Base-by-base conservation (phyloP, 2,329 filamentous ascomycete species). In the Diaporthe capsici region DNA sequence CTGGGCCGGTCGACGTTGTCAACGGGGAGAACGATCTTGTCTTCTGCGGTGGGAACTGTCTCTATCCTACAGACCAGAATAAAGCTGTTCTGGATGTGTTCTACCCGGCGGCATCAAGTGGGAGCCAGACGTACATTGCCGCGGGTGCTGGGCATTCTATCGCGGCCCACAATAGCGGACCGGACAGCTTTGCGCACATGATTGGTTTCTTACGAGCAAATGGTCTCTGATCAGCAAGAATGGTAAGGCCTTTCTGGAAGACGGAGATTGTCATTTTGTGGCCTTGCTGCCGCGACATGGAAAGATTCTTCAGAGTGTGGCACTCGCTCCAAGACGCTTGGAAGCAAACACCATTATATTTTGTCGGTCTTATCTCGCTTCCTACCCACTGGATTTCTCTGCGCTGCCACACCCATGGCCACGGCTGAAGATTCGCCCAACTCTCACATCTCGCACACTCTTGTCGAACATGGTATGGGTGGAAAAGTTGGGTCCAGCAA, bases 201-300 rank as follows among this genome's bases (percentile, higher is more conserved):
- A 20, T 49, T 3, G 17, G 44, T 0, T 49, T 49, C 8, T 49
- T 49, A 2, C 44, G 10, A 4, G 44, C 20, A 49, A 49, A 49
- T 22, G 44, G 44, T 22, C 17, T 49, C 2, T 49, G 0, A 49
- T 49, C 1, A 22, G 8, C 44, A 0, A 22, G 7, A 4, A 49
- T 49, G 44, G 2, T 22, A 0, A 47, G 17, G 20, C 9, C 9
- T 9, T 22, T 0, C 8, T 49, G 44, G 20, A 3, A 49, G 44
- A 1, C 20, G 8, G 17, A 22, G 17, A 1, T 17, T 10, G 0
- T 22, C 7, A 49, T 49, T 22, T 22, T 20, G 20, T 22, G 3
- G 0, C 20, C 44, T 22, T 49, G 17, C 10, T 49, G 17, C 7
- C 0, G 22, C 20, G 8, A 49, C 0, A 2, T 20, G 42, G 0